A percentile compares a stretch with the other conserved stretches of the same genome.
phyloP scores from a whole-genome alignment of 2,329 filamentous ascomycete genomes.

The Bipolaris victoriae region DNA sequence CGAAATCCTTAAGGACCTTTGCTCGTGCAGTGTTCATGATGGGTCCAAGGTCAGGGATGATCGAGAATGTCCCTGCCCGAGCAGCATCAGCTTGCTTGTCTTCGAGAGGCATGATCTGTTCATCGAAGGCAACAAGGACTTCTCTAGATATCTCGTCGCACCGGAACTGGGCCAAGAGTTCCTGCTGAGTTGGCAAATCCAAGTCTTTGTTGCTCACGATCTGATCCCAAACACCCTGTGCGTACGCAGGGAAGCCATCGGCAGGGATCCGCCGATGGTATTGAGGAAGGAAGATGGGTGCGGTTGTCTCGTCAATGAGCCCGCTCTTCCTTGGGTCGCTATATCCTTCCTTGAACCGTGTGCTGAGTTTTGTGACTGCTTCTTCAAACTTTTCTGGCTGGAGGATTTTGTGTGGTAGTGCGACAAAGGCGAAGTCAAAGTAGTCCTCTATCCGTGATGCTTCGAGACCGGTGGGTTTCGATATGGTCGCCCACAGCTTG shows the following conservation, averaged over 20 bases:
- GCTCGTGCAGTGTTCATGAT: slow-evolving; percentile 74
- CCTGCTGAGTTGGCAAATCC: slow-evolving; percentile 94
- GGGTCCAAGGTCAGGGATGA: slow-evolving; percentile 76
- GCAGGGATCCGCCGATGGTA: slow-evolving; percentile 96
- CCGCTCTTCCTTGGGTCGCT: slow-evolving; percentile 69
- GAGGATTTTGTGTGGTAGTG: slow-evolving; percentile 93
- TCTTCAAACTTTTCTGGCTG: slow-evolving; percentile 88
- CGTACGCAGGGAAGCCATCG: slow-evolving; percentile 94
- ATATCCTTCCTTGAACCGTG: slow-evolving; percentile 81
- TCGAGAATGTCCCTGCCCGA: slow-evolving; percentile 72
- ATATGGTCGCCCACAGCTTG: slow-evolving; percentile 90
- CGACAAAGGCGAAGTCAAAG: slow-evolving; percentile 97
- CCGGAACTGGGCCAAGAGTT: slow-evolving; percentile 93
- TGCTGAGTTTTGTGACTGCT: slow-evolving; percentile 79
- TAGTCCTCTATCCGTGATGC: slow-evolving; percentile 92
- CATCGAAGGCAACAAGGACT: slow-evolving; percentile 83
- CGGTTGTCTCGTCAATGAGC: slow-evolving; percentile 71
- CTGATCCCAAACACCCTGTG: slow-evolving; percentile 95
- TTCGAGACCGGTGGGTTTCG: slow-evolving; percentile 88
- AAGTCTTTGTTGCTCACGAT: slow-evolving; percentile 99
- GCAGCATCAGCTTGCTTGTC: slow-evolving; percentile 79
- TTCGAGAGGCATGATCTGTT: slow-evolving; percentile 81
- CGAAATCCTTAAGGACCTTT: slow-evolving; percentile 81
- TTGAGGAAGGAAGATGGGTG: slow-evolving; percentile 86
- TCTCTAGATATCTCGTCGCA: slow-evolving; percentile 96